A percentile compares a stretch with the other conserved stretches of the same genome.
Conservation (phyloP, 2,329 filamentous ascomycete genomes). For the Colletotrichum sojae region DNA sequence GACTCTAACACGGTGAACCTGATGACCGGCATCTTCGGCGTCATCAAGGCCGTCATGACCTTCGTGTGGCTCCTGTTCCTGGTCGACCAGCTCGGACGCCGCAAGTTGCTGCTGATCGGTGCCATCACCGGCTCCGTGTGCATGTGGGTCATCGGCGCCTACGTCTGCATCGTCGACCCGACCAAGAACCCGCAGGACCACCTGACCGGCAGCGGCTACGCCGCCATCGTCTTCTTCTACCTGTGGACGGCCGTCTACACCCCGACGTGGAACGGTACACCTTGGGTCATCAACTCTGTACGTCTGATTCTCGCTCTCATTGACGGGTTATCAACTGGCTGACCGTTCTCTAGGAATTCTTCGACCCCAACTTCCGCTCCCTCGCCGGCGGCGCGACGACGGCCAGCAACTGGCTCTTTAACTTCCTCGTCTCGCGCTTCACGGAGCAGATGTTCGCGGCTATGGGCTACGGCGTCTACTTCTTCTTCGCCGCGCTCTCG, state of each 20-base stretch:
- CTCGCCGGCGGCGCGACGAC: constrained; percentile 72
- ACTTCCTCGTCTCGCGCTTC: constrained; percentile 69
- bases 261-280: constrained; percentile 71
- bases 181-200: constrained; percentile 49
- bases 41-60: constrained; percentile 75
- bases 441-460: constrained; percentile 64
- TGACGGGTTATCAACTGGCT: background rate
- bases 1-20: constrained; percentile 50
- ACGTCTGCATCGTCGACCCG: constrained; percentile 61
- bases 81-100: constrained; percentile 66
- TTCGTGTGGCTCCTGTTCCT: constrained; percentile 75
- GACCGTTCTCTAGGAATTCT: constrained; percentile 64
- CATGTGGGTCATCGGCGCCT: constrained; percentile 73
- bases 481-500: constrained; percentile 68
- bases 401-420: constrained; percentile 69
- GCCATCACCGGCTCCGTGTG: constrained; percentile 70
- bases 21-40: constrained; percentile 77
- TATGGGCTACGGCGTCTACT: constrained; percentile 66
- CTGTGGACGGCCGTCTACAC: constrained; percentile 71
- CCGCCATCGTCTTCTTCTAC: constrained; percentile 77
- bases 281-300: constrained; percentile 70
- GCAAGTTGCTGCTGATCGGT: constrained; percentile 71
- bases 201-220: constrained; percentile 63
- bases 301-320: background rate
- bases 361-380: constrained; percentile 57